Base-by-base conservation (phyloP, 768 basidiomycete genomes). In the Peribolospora kevripleyi region DNA sequence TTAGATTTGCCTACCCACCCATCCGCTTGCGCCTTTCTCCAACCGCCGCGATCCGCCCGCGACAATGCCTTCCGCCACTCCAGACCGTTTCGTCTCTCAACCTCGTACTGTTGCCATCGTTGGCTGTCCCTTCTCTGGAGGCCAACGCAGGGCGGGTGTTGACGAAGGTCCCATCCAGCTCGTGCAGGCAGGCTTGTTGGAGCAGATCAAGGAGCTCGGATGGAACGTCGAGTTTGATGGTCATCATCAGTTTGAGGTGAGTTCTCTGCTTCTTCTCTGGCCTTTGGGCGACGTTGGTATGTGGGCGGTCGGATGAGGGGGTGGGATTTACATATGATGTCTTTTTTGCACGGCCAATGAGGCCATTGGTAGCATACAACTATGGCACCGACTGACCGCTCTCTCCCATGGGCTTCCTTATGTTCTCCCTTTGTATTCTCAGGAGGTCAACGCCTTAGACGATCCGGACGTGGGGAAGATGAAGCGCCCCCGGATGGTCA, bases 161-260 rank as follows among this genome's bases (percentile, higher is more conserved):
- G 87, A 90, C 70, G 73, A 77, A 57, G 86, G 81, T 39, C 88
- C 91, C 2, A 86, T 90, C 59, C 78, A 79, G 63, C 75, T 98
- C 58, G 80, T 95, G 51, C 71, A 86, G 66, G 84, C 84, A 1
- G 88, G 91, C 3, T 76, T 98, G 48, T 64, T 83, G 10, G 11
- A 3, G 2, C 41, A 7, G 49, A 50, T 50, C n/a, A 6, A 50
- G 60, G 6, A 5, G 9, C 76, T 95, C 13, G 87, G 84, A 46
- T 95, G 87, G 87, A 73, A 77, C 45, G 90, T 95, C 60, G 69
- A 78, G 49, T 95, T 91, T 67, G 80, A 86, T 57, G 85, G 87
- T 0, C 84, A 87, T 62, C 82, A 88, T 65, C 79, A 81, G 59
- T 93, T 90, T 61, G 82, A 84, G 65, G 25, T 25, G 25, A 25